Evolutionary conservation across 2,329 filamentous ascomycete genomes (phyloP).

Genomic region (Eutypa lata): DNA sequence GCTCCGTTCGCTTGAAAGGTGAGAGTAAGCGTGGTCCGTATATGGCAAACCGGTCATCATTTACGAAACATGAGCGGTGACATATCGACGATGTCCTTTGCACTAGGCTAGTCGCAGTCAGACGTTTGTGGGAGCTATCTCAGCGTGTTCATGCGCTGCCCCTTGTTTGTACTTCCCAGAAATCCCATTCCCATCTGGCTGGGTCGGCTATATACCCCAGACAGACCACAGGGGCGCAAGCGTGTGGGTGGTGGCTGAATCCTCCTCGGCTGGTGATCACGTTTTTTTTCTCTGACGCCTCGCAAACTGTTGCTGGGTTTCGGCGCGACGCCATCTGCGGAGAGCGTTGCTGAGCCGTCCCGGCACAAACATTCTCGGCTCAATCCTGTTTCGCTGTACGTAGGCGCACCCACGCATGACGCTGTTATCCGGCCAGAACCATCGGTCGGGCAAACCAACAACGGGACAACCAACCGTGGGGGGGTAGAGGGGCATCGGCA

Average conservation of each 20-base stretch:
- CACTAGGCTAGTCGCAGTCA: background rate
- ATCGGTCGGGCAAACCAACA: no score
- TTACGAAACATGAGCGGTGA: background rate
- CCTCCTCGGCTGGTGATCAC: background rate
- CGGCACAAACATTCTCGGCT: background rate
- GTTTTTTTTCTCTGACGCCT: background rate
- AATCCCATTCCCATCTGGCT: background rate
- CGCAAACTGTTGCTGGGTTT: background rate
- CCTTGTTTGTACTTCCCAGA: background rate
- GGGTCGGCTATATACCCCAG: background rate
- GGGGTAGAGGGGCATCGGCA: no score
- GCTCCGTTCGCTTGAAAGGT: background rate
- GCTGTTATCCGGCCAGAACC: no score
- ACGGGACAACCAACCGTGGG: no score
- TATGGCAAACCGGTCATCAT: background rate
- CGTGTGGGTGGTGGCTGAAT: background rate
- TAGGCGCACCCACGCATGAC: no score
- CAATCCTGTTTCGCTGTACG: no score
- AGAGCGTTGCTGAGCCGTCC: background rate
- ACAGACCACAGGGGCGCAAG: background rate
- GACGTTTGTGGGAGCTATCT: background rate
- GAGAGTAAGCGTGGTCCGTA: background rate
- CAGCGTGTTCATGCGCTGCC: background rate
- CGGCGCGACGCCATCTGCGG: background rate
- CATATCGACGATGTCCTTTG: background rate